Conservation (phyloP, 805 yeast genomes). For the Metschnikowia peoriensis region DNA sequence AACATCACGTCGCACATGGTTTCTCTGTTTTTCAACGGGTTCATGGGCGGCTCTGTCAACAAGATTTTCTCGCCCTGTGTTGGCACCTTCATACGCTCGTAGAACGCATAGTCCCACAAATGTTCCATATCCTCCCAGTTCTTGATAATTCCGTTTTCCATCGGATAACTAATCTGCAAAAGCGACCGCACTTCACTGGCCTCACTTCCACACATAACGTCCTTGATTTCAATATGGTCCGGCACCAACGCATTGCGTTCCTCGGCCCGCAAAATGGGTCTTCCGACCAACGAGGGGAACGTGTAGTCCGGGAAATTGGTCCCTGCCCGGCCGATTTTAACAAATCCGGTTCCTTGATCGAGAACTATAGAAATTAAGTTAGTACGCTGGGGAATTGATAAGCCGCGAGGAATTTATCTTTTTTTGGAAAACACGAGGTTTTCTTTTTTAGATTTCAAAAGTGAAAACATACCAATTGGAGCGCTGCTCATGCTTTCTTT, state of each 20-base stretch:
- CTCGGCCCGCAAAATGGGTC: constrained; percentile 96
- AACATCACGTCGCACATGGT: constrained; percentile 91
- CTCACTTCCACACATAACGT: constrained; percentile 97
- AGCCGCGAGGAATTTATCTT: not conserved
- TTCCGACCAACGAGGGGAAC: constrained; percentile 95
- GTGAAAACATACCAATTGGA: constrained; percentile 20
- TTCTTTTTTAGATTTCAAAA: not conserved
- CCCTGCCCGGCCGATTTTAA: constrained; percentile 95
- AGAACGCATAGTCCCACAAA: constrained; percentile 96
- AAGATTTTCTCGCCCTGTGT: constrained; percentile 74
- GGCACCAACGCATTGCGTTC: constrained; percentile 61
- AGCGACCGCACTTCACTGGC: constrained; percentile 89
- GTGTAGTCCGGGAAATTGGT: constrained; percentile 96
- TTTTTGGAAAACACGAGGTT: not conserved
- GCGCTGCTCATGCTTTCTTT: constrained; percentile 15
- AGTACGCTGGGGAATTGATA: constrained; percentile 6
- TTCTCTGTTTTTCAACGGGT: constrained; percentile 87
- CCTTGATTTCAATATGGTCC: constrained; percentile 76
- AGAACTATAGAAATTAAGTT: constrained; percentile 52
- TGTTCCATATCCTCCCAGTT: constrained; percentile 99
- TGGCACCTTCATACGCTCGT: constrained; percentile 81
- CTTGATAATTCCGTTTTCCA: constrained; percentile 97
- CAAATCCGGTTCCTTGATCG: constrained; percentile 99
- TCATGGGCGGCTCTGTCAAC: constrained; percentile 97
- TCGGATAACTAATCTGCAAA: constrained; percentile 91